Percentiles rank a stretch among this genome's conserved stretches.
phyloP scores from a whole-genome alignment of 495 filamentous ascomycete species.

The Neurospora tetrasperma region DNA sequence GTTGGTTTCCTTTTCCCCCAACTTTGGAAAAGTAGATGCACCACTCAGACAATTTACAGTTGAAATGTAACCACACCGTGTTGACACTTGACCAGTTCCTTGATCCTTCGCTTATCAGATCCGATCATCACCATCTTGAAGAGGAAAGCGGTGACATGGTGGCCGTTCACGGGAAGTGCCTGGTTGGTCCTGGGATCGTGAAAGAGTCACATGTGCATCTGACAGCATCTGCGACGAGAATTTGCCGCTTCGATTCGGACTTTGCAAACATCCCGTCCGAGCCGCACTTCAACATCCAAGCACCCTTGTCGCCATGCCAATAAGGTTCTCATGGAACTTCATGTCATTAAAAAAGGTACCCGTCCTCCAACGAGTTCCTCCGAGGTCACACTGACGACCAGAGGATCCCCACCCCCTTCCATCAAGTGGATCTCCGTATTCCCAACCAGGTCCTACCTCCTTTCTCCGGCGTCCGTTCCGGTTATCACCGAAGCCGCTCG shows the following conservation, averaged over 20 bases:
- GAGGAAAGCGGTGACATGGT: neutral
- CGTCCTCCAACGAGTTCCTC: neutral
- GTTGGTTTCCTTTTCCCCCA: neutral
- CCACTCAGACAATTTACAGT: neutral
- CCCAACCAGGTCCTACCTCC: neutral
- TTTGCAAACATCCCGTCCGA: conserved; percentile 8
- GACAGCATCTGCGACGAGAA: conserved; percentile 11
- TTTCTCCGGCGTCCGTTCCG: neutral
- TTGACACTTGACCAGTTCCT: neutral
- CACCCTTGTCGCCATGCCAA: neutral
- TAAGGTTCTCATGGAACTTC: neutral
- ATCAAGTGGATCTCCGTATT: neutral
- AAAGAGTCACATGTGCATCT: conserved; percentile 9
- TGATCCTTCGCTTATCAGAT: conserved; percentile 10
- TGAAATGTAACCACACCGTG: neutral
- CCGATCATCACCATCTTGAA: neutral
- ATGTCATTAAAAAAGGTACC: neutral
- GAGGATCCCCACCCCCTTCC: neutral
- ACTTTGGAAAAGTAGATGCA: neutral
- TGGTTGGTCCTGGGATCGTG: neutral
- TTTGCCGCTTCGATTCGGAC: conserved; percentile 13
- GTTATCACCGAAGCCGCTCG: conserved; percentile 4
- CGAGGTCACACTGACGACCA: neutral
- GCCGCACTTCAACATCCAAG: neutral
- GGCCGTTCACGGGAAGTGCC: neutral